Evolutionary conservation across 2,329 filamentous ascomycete genomes (phyloP).

Genomic region (Dactylonectria estremocensis): DNA sequence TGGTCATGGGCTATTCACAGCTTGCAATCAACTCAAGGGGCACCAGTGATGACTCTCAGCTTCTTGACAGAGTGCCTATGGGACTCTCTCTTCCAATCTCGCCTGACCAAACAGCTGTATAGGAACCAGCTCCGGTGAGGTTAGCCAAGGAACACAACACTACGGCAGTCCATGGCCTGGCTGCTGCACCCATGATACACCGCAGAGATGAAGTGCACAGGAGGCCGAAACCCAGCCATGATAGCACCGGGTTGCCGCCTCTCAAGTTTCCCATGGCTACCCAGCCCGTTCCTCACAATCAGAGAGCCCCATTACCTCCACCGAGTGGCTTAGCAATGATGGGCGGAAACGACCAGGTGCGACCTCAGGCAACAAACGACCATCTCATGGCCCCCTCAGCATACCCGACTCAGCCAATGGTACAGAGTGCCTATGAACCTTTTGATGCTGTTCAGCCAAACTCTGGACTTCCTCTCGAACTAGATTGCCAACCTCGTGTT

Average conservation of each 20-base stretch:
- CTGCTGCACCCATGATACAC: background rate
- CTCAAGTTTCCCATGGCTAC: constrained; percentile 26
- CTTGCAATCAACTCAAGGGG: constrained; percentile 28
- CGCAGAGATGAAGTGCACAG: background rate
- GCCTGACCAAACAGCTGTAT: constrained; percentile 38
- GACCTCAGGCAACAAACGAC: background rate
- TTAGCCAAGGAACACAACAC: background rate
- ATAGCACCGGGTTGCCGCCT: background rate
- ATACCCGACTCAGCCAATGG: background rate
- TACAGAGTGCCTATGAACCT: background rate
- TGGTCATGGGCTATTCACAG: constrained; percentile 36
- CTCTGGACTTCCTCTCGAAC: constrained; percentile 3
- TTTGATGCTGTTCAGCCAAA: constrained; percentile 10
- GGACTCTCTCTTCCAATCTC: constrained; percentile 21
- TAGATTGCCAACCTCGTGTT: constrained; percentile 25
- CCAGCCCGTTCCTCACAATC: constrained; percentile 6
- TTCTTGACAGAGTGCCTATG: background rate
- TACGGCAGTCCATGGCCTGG: background rate
- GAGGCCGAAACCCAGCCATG: background rate
- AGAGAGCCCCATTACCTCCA: background rate
- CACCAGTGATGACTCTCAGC: constrained; percentile 6
- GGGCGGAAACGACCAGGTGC: background rate
- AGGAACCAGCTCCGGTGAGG: constrained; percentile 40
- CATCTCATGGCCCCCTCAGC: background rate
- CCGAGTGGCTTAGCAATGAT: background rate